phyloP scores from a whole-genome alignment of 2,329 filamentous ascomycete species.

The Endoconidiophora laricicola region DNA sequence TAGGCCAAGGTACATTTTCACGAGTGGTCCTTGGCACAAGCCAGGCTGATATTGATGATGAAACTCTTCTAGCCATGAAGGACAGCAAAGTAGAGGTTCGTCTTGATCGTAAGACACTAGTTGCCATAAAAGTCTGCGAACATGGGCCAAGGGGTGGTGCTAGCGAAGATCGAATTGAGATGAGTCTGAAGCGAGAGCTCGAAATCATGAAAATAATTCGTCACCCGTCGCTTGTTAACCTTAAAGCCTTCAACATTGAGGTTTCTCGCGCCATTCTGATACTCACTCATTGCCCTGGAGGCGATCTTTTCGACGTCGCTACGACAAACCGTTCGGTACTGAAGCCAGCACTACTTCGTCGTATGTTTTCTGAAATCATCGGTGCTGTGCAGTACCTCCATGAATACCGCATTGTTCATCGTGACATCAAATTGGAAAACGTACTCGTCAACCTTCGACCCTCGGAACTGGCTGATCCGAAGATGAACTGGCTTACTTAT shows the following conservation, averaged over 20 bases:
- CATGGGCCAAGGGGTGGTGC: slow-evolving; percentile 87
- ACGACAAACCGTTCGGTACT: slow-evolving; percentile 54
- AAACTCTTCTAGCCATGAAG: slow-evolving; percentile 18
- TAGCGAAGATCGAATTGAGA: slow-evolving; percentile 82
- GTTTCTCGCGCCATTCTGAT: slow-evolving; percentile 69
- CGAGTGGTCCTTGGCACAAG: slow-evolving; percentile 83
- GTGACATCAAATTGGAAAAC: slow-evolving; percentile 96
- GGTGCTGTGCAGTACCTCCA: slow-evolving; percentile 78
- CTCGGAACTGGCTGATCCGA: slow-evolving; percentile 44
- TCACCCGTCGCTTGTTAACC: slow-evolving; percentile 77
- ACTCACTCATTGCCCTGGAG: slow-evolving; percentile 80
- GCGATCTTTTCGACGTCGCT: slow-evolving; percentile 87
- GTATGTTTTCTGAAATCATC: slow-evolving; percentile 82
- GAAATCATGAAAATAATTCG: slow-evolving; percentile 81
- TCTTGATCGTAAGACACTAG: slow-evolving; percentile 57
- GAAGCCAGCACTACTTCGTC: slow-evolving; percentile 51
- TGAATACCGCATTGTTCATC: slow-evolving; percentile 70
- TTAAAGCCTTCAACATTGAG: slow-evolving; percentile 84
- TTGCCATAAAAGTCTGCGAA: slow-evolving; percentile 90
- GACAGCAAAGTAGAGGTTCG: slow-evolving; percentile 17
- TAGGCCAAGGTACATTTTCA: slow-evolving; percentile 92
- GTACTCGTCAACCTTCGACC: slow-evolving; percentile 75
- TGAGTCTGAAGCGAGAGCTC: slow-evolving; percentile 83
- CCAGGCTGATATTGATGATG: slow-evolving; percentile 39
- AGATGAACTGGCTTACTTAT: slow-evolving; percentile 55